These are phyloP conservation scores for Ammopiptanthus mongolicus DNA, from an alignment of 306 rosid genomes.

Conservation along the genomic window DNA sequence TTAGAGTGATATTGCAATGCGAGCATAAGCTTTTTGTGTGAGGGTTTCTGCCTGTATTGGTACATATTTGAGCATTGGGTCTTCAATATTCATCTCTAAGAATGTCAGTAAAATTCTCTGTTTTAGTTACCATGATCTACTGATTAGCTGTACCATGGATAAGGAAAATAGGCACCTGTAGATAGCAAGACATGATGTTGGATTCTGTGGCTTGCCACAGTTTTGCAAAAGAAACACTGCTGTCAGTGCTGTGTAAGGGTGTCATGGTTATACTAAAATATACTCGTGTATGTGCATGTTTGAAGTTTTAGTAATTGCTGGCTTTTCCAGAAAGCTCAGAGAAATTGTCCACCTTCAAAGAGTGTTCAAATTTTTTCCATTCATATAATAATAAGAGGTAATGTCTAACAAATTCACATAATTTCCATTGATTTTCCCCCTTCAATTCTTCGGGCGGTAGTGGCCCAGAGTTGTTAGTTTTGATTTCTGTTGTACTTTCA, in stretches of 20 bases:
- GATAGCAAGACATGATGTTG: not conserved
- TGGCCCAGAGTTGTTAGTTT: conserved; percentile 2
- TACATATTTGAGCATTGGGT: not conserved
- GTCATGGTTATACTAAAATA: not conserved
- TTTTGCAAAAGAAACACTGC: not conserved
- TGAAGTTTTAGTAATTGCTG: not conserved
- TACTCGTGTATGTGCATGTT: not conserved
- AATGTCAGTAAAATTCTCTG: not conserved
- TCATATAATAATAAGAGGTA: not conserved
- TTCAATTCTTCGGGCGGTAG: not conserved
- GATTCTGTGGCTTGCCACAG: not conserved
- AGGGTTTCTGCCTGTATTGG: not conserved
- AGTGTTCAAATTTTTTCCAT: not conserved
- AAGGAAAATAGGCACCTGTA: not conserved
- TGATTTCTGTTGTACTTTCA: not conserved
- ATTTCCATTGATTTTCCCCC: not conserved
- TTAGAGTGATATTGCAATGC: not conserved
- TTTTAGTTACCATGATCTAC: not conserved
- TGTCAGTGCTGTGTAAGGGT: not conserved
- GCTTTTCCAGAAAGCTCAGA: not conserved
- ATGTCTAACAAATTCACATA: not conserved
- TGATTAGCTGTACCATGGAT: not conserved
- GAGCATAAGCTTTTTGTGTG: not conserved
- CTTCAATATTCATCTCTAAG: not conserved
- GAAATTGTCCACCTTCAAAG: not conserved